Base-by-base conservation (phyloP, 768 basidiomycete genomes). In the Boletus coccyginus region DNA sequence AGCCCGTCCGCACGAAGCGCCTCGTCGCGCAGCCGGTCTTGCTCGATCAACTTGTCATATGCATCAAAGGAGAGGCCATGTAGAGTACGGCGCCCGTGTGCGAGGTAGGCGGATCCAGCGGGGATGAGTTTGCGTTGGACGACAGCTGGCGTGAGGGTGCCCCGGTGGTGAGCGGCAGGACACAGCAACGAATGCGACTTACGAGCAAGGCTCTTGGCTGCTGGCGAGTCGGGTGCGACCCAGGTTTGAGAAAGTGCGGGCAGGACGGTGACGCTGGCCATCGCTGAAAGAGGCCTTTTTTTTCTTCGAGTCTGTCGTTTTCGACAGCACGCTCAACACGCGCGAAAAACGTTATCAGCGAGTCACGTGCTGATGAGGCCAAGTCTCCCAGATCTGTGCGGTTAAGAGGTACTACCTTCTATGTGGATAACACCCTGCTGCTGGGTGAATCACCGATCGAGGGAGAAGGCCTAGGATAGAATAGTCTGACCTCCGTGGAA, bases 61-160 rank as follows among this genome's bases (percentile, higher is more conserved):
- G 92, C 85, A 48, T 86, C 86, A 69, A 97, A 95, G 2, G 92
- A 83, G 59, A 91, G 81, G 51, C 86, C 80, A 63, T 94, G 81
- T 16, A 90, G 71, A 2, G 86, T 78, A 43, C 96, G 82, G 50
- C 85, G 85, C 29, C 92, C 85, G 59, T 94, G 86, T 40, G 85
- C 86, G 53, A 94, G 81, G 74, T 90, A 97, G 4, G 93, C 92
- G 24, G 88, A 84, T 31, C 97, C 97, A 32, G 88, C 91, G 27
- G 94, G 90, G 50, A 96, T 82, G 45, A 98, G 74, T 61, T 70
- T 79, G 38, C 81, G 74, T 45, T 76, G 71, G 39, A 75, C 74
- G 58, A 66, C 38, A 44, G 68, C 69, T 70, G 56, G 43, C 19
- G 52, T 39, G 36, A 3, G 41, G n/a, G 21, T 10, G 36, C 29